phyloP scores from a whole-genome alignment of 768 basidiomycete genomes.

The Mycena maculata region DNA sequence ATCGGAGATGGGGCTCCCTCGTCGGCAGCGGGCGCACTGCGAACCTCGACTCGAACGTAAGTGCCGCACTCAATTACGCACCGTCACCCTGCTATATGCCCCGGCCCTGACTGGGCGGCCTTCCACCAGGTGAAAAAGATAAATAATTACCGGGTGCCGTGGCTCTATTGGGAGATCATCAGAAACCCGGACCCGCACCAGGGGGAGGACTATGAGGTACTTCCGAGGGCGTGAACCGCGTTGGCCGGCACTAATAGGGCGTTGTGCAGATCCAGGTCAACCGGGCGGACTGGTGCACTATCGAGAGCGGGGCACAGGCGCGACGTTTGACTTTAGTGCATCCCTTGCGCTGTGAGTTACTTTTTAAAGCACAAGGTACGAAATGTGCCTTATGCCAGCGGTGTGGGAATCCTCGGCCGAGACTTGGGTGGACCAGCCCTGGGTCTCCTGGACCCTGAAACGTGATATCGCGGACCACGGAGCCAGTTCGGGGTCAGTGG shows the following conservation, averaged over 20 bases:
- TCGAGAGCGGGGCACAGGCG: constrained; percentile 28
- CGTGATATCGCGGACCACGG: too few species aligned
- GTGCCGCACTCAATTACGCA: not conserved
- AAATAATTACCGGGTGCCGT: constrained; percentile 49
- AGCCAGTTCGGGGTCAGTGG: too few species aligned
- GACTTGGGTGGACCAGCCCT: too few species aligned
- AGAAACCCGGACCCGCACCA: constrained; percentile 51
- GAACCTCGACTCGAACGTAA: constrained; percentile 47
- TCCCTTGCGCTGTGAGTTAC: constrained; percentile 27
- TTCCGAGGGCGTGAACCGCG: not conserved
- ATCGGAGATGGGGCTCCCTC: constrained; percentile 52
- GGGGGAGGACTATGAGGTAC: constrained; percentile 41
- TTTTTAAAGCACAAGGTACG: too few species aligned
- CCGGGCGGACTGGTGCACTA: constrained; percentile 38
- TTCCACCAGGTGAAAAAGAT: constrained; percentile 41
- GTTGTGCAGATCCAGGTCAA: constrained; percentile 37
- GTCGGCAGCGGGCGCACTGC: constrained; percentile 43
- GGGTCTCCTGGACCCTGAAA: too few species aligned
- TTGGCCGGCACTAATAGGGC: not conserved
- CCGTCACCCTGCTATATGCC: too few species aligned
- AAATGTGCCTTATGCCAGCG: too few species aligned
- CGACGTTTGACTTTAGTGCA: constrained; percentile 40
- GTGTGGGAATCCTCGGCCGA: too few species aligned
- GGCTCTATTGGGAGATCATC: constrained; percentile 54
- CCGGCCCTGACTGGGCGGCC: too few species aligned